Percentiles rank a stretch among this genome's conserved stretches.
phyloP scores from a whole-genome alignment of 805 yeast species.

The Saccharomycopsis schoenii region DNA sequence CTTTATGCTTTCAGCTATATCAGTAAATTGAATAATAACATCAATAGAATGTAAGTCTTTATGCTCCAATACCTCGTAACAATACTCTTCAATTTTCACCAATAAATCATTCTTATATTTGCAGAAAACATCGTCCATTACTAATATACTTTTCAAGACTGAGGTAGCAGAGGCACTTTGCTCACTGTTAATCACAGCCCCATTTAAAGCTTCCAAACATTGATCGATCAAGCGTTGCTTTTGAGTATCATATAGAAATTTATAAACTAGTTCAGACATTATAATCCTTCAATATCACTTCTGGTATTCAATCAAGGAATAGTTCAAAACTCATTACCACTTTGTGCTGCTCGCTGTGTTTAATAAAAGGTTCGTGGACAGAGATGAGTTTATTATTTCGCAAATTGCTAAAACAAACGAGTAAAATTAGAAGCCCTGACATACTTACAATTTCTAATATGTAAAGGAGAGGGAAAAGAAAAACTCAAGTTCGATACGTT shows the following conservation, averaged over 20 bases:
- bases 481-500: not conserved
- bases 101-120: not conserved
- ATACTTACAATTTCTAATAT: not conserved
- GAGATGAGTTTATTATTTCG: not conserved
- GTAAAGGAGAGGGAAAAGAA: not conserved
- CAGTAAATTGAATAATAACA: not conserved
- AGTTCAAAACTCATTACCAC: too few species aligned
- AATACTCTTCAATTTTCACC: constrained; percentile 5
- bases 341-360: too few species aligned
- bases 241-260: not conserved
- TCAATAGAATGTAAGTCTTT: not conserved
- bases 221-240: not conserved
- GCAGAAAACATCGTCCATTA: not conserved
- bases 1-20: not conserved
- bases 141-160: not conserved
- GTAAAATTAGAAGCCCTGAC: not conserved
- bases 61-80: constrained; percentile 2
- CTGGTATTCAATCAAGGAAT: not conserved
- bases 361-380: too few species aligned
- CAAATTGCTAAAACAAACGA: not conserved
- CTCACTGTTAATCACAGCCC: not conserved
- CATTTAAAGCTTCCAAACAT: not conserved
- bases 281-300: too few species aligned
- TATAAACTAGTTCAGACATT: not conserved
- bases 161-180: not conserved